These are phyloP conservation scores for Stagonosporopsis cucurbitacearum DNA, from an alignment of 2,329 filamentous ascomycete species.

Conservation along the genomic window DNA sequence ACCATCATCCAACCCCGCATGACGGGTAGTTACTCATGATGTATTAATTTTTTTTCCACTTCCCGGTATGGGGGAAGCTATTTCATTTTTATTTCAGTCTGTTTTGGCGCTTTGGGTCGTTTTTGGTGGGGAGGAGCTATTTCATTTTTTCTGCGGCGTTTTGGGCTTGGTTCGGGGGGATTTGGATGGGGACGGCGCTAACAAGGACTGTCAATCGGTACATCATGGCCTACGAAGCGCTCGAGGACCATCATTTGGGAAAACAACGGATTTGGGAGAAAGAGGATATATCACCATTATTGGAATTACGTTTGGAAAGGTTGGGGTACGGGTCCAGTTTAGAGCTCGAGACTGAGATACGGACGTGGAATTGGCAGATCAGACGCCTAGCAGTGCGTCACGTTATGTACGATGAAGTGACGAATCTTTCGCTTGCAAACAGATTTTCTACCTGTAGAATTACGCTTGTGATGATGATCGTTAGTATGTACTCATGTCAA, in stretches of 20 bases:
- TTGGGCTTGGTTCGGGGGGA: conserved; percentile 17
- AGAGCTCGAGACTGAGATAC: not conserved
- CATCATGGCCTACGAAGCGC: conserved; percentile 13
- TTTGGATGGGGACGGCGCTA: conserved; percentile 8
- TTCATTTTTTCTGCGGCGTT: conserved; percentile 40
- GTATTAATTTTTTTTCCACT: conserved; percentile 24
- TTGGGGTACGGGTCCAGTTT: not conserved
- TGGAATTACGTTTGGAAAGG: too few relatives aligned
- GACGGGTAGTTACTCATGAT: conserved; percentile 31
- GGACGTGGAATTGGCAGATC: not conserved
- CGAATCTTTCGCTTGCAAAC: not conserved
- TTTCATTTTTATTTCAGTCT: conserved; percentile 33
- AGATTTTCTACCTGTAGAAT: not conserved
- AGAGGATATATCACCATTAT: too few relatives aligned
- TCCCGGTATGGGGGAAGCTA: conserved; percentile 29
- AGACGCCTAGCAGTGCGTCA: not conserved
- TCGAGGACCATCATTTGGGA: conserved; percentile 10
- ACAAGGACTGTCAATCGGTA: not conserved
- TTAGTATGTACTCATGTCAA: not conserved
- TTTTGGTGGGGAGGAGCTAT: conserved; percentile 41
- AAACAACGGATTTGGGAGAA: not conserved
- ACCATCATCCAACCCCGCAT: not conserved
- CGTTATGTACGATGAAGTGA: conserved; percentile 1
- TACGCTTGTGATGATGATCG: not conserved
- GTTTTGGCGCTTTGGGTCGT: conserved; percentile 7